Conservation (phyloP, 139 green algal genomes). For the Deuterostichococcus epilithicus region DNA sequence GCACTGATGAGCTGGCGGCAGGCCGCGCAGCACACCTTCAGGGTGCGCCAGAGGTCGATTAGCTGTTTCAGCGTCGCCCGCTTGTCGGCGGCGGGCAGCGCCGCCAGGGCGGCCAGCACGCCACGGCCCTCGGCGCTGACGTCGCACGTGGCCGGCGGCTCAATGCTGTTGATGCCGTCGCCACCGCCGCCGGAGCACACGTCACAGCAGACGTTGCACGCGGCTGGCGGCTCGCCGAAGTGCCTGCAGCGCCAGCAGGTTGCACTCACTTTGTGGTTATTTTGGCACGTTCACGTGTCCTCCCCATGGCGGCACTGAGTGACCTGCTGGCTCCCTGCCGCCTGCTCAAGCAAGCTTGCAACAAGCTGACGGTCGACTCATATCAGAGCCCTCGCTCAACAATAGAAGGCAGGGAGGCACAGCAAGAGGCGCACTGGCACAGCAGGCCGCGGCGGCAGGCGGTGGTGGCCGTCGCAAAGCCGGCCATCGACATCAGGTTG, state of each 20-base stretch:
- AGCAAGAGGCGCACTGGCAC: conserved; percentile 24
- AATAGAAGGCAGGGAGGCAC: too few relatives aligned
- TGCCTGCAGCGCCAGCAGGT: conserved; percentile 42
- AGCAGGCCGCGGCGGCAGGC: conserved; percentile 44
- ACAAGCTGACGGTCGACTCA: too few relatives aligned
- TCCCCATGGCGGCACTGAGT: too few relatives aligned
- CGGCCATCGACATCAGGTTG: conserved; percentile 45
- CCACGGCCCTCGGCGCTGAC: conserved; percentile 22
- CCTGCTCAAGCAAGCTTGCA: too few relatives aligned
- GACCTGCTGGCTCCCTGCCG: too few relatives aligned
- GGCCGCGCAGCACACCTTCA: conserved; percentile 35
- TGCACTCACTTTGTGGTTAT: too few relatives aligned
- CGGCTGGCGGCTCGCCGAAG: conserved; percentile 55
- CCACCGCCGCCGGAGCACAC: conserved; percentile 15
- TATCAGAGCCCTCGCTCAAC: too few relatives aligned
- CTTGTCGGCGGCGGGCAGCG: conserved; percentile 26
- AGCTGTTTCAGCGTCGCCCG: conserved; percentile 60
- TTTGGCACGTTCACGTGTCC: too few relatives aligned
- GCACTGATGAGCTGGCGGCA: too few relatives aligned
- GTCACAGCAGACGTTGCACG: conserved; percentile 52
- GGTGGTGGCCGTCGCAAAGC: conserved; percentile 36
- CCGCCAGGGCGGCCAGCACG: conserved; percentile 11
- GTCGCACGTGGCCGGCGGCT: conserved; percentile 5
- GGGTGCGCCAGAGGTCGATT: conserved; percentile 46
- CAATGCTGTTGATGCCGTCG: background rate